Conservation (phyloP, 1,284 basidiomycete species). For the Boletus mariae region DNA sequence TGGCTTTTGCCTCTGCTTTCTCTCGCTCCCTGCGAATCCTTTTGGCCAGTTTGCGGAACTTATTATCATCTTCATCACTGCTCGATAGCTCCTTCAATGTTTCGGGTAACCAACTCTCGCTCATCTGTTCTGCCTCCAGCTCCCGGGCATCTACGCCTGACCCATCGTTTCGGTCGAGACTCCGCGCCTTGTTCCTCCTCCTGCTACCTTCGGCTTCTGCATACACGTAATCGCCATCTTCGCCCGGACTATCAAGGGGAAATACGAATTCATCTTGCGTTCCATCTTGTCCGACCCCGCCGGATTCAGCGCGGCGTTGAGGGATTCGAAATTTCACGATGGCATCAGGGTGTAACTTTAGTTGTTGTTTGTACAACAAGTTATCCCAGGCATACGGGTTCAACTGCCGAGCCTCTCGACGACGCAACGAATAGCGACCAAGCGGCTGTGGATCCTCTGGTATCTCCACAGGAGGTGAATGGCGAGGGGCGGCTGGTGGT, state of each 20-base stretch:
- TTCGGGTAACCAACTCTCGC: slow-evolving; percentile 27
- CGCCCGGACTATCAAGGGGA: slow-evolving; percentile 19
- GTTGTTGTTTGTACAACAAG: slow-evolving; percentile 42
- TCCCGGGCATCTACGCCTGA: slow-evolving; percentile 1
- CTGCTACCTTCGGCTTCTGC: slow-evolving; percentile 10
- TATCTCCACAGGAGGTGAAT: slow-evolving; percentile 3
- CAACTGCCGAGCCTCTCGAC: slow-evolving; percentile 47
- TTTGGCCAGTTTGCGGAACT: slow-evolving; percentile 26
- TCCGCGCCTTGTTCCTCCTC: slow-evolving; percentile 11
- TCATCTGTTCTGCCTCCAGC: background rate
- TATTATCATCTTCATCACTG: slow-evolving; percentile 39
- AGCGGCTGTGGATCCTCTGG: slow-evolving; percentile 20
- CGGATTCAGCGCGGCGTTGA: slow-evolving; percentile 11
- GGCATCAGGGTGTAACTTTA: slow-evolving; percentile 53
- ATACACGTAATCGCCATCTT: slow-evolving; percentile 28
- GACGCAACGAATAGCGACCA: slow-evolving; percentile 48
- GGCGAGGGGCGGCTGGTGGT: background rate
- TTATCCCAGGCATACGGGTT: slow-evolving; percentile 55
- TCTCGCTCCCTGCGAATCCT: slow-evolving; percentile 22
- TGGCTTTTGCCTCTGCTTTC: slow-evolving; percentile 22
- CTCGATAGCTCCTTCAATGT: slow-evolving; percentile 35
- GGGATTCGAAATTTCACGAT: slow-evolving; percentile 46
- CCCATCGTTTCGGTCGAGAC: slow-evolving; percentile 6
- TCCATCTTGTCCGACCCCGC: slow-evolving; percentile 22
- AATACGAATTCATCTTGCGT: slow-evolving; percentile 28